Base-by-base conservation (phyloP, 2,329 filamentous ascomycete species). In the Aspergillus hiratsukae region DNA sequence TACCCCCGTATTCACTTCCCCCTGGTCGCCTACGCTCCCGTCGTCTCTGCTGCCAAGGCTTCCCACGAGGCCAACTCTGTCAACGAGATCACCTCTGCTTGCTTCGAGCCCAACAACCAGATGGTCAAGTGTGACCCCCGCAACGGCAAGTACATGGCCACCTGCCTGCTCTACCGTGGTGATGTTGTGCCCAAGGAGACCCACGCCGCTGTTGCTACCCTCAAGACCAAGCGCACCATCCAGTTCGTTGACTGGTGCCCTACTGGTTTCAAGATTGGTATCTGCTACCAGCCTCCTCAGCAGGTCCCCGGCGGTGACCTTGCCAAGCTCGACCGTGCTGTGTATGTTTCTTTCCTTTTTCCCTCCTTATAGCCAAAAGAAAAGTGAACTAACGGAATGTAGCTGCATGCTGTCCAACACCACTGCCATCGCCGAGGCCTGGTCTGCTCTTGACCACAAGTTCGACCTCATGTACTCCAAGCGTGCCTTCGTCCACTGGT, bases 381-480 rank as follows among this genome's bases (percentile, higher is more conserved):
- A 45, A n/a, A 45, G n/a, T 52, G 45, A 54, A 48, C 43, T 40
- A 59, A 50, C 17, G 49, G 28, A 17, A 29, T 55, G 48, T 71
- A 91, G 88, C 65, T 97, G 93, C 87, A 97, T 99, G 94, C 83
- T 99, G 61, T 79, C 76, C 67, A 79, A 99, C 86, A 99, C 94
- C 69, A 99, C 94, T 53, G 93, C 94, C 72, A 99, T 99, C 72
- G 90, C 93, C 72, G 93, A 97, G 82, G 94, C 94, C 63, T 99
- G 94, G 94, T 92, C 90, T 63, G 91, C 91, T 66, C 86, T 99
- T 64, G 95, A 91, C 61, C 86, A 88, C 85, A 99, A 99, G 83
- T 99, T 99, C 83, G 94, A 99, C 75, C 90, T 99, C 76, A 99
- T 99, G 94, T 97, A 97, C 87, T 95, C 91, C 78, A 99, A 99